Evolutionary conservation across 129 eudicot genomes (phyloP).

Genomic region (Kitagawia praeruptora): DNA sequence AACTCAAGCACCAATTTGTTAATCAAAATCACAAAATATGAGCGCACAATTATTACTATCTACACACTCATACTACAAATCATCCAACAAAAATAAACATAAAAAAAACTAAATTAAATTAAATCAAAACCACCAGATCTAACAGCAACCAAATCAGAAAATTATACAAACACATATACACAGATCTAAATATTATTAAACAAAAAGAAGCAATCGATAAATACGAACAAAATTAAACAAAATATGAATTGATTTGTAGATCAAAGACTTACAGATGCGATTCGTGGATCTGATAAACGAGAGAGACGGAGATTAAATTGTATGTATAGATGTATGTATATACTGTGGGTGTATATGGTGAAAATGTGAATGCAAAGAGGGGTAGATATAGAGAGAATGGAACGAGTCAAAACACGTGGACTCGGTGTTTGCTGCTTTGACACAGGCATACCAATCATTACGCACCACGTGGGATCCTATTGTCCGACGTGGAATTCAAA

Average conservation of each 20-base stretch:
- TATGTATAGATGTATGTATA: background rate
- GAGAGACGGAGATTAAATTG: background rate
- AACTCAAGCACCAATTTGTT: too few relatives aligned
- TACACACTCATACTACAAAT: background rate
- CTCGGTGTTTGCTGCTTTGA: too few relatives aligned
- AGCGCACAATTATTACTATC: background rate
- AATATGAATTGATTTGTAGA: background rate
- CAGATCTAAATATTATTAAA: background rate
- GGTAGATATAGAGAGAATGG: too few relatives aligned
- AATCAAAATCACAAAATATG: too few relatives aligned
- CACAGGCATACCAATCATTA: background rate
- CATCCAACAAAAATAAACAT: background rate
- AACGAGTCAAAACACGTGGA: background rate
- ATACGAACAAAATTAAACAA: background rate
- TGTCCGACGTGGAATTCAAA: too few relatives aligned
- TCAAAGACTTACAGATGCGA: background rate
- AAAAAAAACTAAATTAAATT: background rate
- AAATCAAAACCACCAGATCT: background rate
- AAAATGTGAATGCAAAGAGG: too few relatives aligned
- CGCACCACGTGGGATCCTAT: background rate
- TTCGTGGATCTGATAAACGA: background rate
- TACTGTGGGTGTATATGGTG: too few relatives aligned
- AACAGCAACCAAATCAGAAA: background rate
- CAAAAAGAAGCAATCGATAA: background rate
- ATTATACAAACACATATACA: background rate